A percentile compares a stretch with the other conserved stretches of the same genome.
phyloP scores from a whole-genome alignment of 2,329 filamentous ascomycete species.

The Mollisia scopiformis region DNA sequence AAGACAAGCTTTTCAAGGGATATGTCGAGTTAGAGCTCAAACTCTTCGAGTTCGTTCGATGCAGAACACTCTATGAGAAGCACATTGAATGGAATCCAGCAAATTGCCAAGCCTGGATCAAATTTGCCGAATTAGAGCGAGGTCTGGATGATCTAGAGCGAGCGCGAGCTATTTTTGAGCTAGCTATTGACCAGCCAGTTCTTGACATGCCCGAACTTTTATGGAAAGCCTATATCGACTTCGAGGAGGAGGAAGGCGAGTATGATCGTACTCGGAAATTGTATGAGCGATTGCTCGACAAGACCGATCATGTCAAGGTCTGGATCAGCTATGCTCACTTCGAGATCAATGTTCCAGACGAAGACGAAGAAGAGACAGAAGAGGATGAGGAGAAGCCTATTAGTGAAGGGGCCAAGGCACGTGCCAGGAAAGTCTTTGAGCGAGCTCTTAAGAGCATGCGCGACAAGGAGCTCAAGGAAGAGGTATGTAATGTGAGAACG shows the following conservation, averaged over 20 bases:
- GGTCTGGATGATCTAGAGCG: constrained; percentile 89
- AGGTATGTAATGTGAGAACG: constrained; percentile 49
- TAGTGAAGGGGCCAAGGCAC: constrained; percentile 80
- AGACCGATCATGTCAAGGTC: constrained; percentile 98
- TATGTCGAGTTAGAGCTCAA: constrained; percentile 94
- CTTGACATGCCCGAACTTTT: constrained; percentile 97
- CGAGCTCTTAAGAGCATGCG: constrained; percentile 87
- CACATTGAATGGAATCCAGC: constrained; percentile 89
- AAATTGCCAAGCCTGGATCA: constrained; percentile 94
- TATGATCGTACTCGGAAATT: constrained; percentile 80
- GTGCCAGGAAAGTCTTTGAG: constrained; percentile 82
- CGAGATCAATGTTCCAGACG: constrained; percentile 90
- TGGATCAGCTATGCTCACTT: constrained; percentile 99
- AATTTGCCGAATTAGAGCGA: constrained; percentile 91
- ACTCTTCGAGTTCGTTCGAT: constrained; percentile 91
- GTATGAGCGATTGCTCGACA: constrained; percentile 88
- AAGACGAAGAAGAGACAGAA: constrained; percentile 60
- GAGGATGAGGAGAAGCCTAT: constrained; percentile 64
- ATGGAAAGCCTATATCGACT: constrained; percentile 99
- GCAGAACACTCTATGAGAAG: constrained; percentile 90
- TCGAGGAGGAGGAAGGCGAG: constrained; percentile 93
- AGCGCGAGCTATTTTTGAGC: constrained; percentile 86
- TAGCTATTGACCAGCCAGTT: constrained; percentile 79
- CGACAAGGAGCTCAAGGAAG: constrained; percentile 87
- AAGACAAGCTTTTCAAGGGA: constrained; percentile 91